Evolutionary conservation across 306 rosid species (phyloP).

Genomic region (Leucaena leucocephala): DNA sequence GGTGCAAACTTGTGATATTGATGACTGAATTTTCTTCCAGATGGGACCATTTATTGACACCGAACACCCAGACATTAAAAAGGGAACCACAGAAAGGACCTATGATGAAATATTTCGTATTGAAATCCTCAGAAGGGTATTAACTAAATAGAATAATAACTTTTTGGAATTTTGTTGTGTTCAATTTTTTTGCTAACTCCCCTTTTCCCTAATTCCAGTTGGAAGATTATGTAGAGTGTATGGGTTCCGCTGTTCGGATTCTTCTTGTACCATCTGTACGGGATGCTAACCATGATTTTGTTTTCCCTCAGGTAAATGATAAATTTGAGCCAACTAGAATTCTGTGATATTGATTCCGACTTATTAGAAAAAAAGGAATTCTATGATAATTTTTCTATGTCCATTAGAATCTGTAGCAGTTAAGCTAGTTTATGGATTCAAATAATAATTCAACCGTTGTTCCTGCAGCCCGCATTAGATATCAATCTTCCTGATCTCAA

Average conservation of each 20-base stretch:
- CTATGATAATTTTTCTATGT: slow-evolving; percentile 1
- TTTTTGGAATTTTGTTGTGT: neutral
- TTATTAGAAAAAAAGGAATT: neutral
- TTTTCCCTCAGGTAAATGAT: slow-evolving; percentile 87
- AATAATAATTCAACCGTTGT: slow-evolving; percentile 34
- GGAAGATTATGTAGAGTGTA: slow-evolving; percentile 68
- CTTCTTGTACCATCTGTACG: slow-evolving; percentile 84
- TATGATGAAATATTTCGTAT: slow-evolving; percentile 76
- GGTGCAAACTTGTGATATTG: slow-evolving; percentile 28
- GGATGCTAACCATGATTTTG: slow-evolving; percentile 86
- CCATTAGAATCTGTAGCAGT: slow-evolving; percentile 26
- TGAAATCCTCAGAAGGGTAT: slow-evolving; percentile 81
- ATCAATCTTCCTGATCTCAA: slow-evolving; percentile 59
- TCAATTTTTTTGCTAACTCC: slow-evolving; percentile 18
- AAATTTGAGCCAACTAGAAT: slow-evolving; percentile 27
- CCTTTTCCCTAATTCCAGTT: slow-evolving; percentile 49
- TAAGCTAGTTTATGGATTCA: slow-evolving; percentile 20
- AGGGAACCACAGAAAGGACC: slow-evolving; percentile 67
- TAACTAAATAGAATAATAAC: slow-evolving; percentile 4
- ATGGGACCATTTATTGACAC: slow-evolving; percentile 93
- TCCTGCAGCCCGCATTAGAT: slow-evolving; percentile 82
- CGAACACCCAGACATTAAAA: slow-evolving; percentile 87
- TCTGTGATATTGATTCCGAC: neutral
- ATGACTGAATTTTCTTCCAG: slow-evolving; percentile 51
- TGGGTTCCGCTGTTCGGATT: slow-evolving; percentile 70